Base-by-base conservation (phyloP, 495 filamentous ascomycete genomes). In the Aspergillus wentii region DNA sequence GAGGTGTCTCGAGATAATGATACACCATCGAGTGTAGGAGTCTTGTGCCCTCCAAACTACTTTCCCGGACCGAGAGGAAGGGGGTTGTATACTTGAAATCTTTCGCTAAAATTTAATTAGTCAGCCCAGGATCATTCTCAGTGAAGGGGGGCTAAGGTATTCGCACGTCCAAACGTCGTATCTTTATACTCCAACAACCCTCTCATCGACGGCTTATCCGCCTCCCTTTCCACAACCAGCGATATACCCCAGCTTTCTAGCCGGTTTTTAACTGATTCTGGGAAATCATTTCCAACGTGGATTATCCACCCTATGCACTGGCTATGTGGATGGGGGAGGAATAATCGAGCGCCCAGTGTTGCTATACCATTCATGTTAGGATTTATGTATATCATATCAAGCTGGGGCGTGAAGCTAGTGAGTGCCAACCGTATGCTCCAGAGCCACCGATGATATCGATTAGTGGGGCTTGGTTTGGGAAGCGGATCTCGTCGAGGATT, bases 261-360 rank as follows among this genome's bases (percentile, higher is more conserved):
- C 3, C 61, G 56, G 3, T 68, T 40, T 38, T 71, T 68, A 18
- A 86, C 62, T 3, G 68, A 43, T 1, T 54, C 16, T 0, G 87
- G 86, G 43, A 95, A 94, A 61, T 95, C 89, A 28, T 69, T 71
- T 28, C 90, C 89, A 38, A 73, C 70, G 54, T 94, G 86, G 27
- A 95, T 72, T 38, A 91, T 79, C 85, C 86, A 92, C 34, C 84
- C 86, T 10, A 94, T 64, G 19, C 78, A 73, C 17, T 11, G 28
- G 33, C 46, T 59, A 3, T 14, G 18, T 22, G 46, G 46, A 20
- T 41, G 28, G 8, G 41, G 37, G 11, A 44, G 40, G 33, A 62
- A 57, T 14, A 67, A 36, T 22, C 52, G 46, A 9, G 59, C 59
- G 23, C 64, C 62, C 6, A 66, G 43, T 5, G 54, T 62, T 26